Evolutionary conservation across 768 basidiomycete genomes (phyloP), one percentile per base, ranked within the genome.

Genomic region (Lyophyllum atratum): DNA sequence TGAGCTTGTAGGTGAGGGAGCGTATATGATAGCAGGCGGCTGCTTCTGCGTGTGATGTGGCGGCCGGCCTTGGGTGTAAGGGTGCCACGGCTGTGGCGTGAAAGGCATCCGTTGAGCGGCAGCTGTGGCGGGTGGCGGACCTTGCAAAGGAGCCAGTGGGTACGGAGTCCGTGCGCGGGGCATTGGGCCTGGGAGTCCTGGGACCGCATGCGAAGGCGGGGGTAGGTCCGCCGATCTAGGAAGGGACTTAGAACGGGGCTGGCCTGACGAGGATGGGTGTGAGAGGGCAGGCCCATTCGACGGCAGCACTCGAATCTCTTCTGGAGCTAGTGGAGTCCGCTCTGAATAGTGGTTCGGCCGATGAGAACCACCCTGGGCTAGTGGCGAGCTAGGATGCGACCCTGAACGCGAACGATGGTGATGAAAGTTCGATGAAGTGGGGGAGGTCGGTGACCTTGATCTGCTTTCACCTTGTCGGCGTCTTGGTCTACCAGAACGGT

Each of bases 281-380:
- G 73, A 69, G 1, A 73, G 75, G 39, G 68, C 68, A 51, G 60
- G 71, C 21, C 71, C 75, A 54, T 73, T 74, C 29, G 85, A 83
- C 49, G 86, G 86, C 43, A 85, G 71, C 49, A 87, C 76, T 56
- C 80, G 80, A 64, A 87, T 87, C 69, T 87, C 82, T 67, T 87
- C 86, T 31, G 85, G 86, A 25, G 69, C 62, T 54, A 74, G 68
- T n/a, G 68, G 67, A 12, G 65, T 49, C 29, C 49, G 59, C 14
- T 67, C 67, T 40, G 51, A 53, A 31, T 58, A 56, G 45, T 56
- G 63, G 59, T 54, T 33, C 56, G 64, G 52, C 59, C 44, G 46
- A 42, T 64, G 74, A n/a, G 63, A 69, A 55, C 61, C 69, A 10
- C 69, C 72, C 15, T 63, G 57, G n/a, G 64, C 63, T 31, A 69